Conservation (phyloP, 2,329 filamentous ascomycete genomes). For the Seiridium cupressi region DNA sequence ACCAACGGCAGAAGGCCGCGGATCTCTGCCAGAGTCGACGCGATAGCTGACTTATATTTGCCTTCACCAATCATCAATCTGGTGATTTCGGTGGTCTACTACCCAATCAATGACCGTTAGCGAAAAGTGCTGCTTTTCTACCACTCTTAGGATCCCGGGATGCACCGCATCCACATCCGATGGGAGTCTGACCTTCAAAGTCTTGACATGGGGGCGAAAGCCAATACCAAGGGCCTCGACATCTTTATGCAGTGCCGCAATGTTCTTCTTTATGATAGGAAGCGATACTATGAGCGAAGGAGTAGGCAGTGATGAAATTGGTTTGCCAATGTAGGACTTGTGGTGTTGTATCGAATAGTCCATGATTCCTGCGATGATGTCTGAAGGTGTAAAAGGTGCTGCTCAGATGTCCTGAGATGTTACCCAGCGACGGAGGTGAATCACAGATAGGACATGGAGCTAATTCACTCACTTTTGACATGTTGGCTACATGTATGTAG, state of each 20-base stretch:
- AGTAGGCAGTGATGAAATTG: neutral
- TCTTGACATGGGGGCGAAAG: constrained; percentile 5
- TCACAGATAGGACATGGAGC: neutral
- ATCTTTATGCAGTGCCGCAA: neutral
- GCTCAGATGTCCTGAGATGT: neutral
- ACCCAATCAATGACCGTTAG: neutral
- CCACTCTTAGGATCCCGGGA: neutral
- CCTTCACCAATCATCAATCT: constrained; percentile 1
- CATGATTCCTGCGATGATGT: neutral
- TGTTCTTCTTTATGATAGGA: neutral
- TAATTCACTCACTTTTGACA: too few species aligned
- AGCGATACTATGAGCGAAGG: neutral
- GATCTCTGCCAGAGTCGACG: constrained; percentile 5
- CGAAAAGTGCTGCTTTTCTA: neutral
- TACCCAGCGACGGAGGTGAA: neutral
- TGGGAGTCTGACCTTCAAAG: neutral
- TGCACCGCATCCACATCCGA: neutral
- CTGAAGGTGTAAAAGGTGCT: neutral
- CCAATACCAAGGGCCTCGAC: constrained; percentile 2
- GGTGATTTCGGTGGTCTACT: neutral
- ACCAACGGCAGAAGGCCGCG: neutral
- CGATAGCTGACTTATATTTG: neutral
- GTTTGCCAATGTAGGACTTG: neutral
- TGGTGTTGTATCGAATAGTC: constrained; percentile 1
- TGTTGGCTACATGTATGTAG: too few species aligned